Base-by-base conservation (phyloP, 495 filamentous ascomycete species). In the Filosporella fistucella region DNA sequence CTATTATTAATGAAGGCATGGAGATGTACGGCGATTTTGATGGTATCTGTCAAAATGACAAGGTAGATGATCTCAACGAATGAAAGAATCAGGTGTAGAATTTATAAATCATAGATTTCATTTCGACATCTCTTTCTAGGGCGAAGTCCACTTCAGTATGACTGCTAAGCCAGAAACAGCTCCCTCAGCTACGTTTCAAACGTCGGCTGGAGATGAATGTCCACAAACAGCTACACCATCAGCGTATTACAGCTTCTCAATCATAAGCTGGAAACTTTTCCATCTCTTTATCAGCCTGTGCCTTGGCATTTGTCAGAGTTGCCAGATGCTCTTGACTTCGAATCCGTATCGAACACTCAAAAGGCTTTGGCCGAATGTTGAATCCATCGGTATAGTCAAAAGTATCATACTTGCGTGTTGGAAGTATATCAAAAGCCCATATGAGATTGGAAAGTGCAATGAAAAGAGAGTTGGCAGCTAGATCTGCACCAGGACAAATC, bases 401-500 rank as follows among this genome's bases (percentile, higher is more conserved):
- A 24, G 63, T 70, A 50, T 25, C 28, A 16, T 55, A 58, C 1
- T 17, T 33, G 20, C 20, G 25, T 13, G 24, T 49, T 6, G 61
- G 56, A 18, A 51, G 38, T 41, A 72, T 66, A 35, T 67, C 58
- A 55, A 72, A 72, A 10, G 57, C 70, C 71, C 71, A 75, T 0
- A 76, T 58, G n/a, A 73, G 45, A 16, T 65, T 69, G 7, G 69
- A 64, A 10, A 76, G 62, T 4, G 63, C 60, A 28, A 73, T 57
- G 48, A 70, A 74, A 10, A 75, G 54, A 5, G 59, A 62, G 12
- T 69, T 65, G 17, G 70, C 64, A 1, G 72, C 75, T 2, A 76
- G 54, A 33, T 68, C 63, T 21, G 71, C 67, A 0, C 71, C 75
- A 7, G 70, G 63, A 48, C 75, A 77, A 44, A 69, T 62, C 12